Base-by-base conservation (phyloP, 805 yeast species). In the Ogataea ganodermae region DNA sequence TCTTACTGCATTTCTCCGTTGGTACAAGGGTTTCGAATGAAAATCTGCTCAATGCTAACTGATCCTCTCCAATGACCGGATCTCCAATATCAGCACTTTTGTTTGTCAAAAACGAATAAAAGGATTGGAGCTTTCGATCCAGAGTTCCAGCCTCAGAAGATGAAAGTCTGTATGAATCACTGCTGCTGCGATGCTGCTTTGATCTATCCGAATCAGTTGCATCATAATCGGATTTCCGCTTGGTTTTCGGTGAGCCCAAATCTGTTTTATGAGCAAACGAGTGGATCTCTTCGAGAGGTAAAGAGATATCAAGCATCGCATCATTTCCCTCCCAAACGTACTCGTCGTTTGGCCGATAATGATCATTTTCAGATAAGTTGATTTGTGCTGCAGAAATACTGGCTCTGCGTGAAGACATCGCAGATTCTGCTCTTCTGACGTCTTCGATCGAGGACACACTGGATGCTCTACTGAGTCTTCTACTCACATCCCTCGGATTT, bases 381-480 rank as follows among this genome's bases (percentile, higher is more conserved):
- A 52, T 47, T 16, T 52, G 51, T 26, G 52, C 48, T 6, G 51
- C 42, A 6, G 51, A 42, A n/a, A 49, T 40, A 33, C 53, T 49
- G 2, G 30, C 50, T 36, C 58, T 38, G 16, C 57, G 52, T 4
- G 57, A 50, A 7, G 52, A 46, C 9, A 46, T 36, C 22, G 35
- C 44, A 2, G 48, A 42, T 18, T 26, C 43, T 7, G 56, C 59
- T 17, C 63, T 42, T 55, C 66, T 52, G 18, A 57, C 64, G 20
- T 48, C 52, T 53, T 62, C 66, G 35, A 62, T 57, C 3, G 65
- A 60, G 4, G 63, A 53, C 9, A 57, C 59, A 38, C 58, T 52
- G 21, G 65, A 60, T 4, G 60, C 56, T 30, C 63, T 49, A 24
- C 58, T 49, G 26, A 28, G 31, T 16, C 50, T 44, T 14, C 53